Evolutionary conservation across 129 eudicot genomes (phyloP), one percentile per base, ranked within the genome.

Genomic region (Artemisia tridentata): DNA sequence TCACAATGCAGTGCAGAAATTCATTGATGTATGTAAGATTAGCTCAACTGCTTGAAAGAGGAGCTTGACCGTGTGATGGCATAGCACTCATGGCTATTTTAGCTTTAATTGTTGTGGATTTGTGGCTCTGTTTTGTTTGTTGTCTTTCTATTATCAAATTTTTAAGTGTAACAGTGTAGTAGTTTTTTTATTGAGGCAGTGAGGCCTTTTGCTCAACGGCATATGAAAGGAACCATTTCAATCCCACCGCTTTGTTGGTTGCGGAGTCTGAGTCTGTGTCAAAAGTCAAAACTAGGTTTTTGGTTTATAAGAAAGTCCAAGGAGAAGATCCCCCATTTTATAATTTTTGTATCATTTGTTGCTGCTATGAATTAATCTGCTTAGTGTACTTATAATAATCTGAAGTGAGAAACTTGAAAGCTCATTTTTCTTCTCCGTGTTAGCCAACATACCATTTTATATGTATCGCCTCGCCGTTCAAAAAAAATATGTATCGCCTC

Each of bases 1-100:
- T 78, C 97, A 84, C 78, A 93, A 90, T 72, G 98, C 98, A 19
- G 88, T 93, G 17, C 98, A 93, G 81, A 93, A 93, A 63, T 89
- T 93, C 82, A 79, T 93, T 11, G 86, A 85, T 43, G 89, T 93
- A 7, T 93, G 97, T 72, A 93, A 89, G 81, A 81, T 93, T 61
- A 86, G 75, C 71, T 60, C 65, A 27, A 60, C 65, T 31, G 89
- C 89, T 3, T 92, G 96, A 71, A 92, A 88, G 80, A 80, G 88
- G 66, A 86, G 72, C 68, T 67, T 57, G 2, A 67, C 46, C 10
- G 18, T 12, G 13, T 71, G 75, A 57, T 20, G 45, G 2, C 34
- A 29, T 29, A 4, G 34, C 34, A 29, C 34, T 29, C 34, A 29
- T 29, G 34, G 18, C 25, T 45, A 29, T 29, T 29, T 29, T 0